Conservation (phyloP, 1,284 basidiomycete genomes). For the Baeospora myosura region DNA sequence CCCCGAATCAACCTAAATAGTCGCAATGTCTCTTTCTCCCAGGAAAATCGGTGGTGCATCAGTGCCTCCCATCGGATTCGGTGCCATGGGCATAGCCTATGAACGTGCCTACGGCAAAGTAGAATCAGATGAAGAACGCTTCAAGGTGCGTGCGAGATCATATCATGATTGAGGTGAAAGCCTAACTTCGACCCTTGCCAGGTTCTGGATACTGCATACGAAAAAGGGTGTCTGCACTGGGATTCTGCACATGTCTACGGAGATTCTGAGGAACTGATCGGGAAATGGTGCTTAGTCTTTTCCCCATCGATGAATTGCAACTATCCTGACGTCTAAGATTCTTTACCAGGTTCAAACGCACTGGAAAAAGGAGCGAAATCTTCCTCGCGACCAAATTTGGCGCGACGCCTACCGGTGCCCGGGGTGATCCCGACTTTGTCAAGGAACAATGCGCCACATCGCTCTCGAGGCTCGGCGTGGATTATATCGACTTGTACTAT, state of each 20-base stretch:
- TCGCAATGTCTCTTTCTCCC: constrained; percentile 15
- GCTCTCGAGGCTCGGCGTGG: constrained; percentile 9
- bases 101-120: constrained; percentile 13
- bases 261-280: constrained; percentile 9
- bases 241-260: constrained; percentile 13
- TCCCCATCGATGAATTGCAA: neutral
- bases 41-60: constrained; percentile 18
- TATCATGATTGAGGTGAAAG: neutral
- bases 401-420: constrained; percentile 15
- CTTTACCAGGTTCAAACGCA: constrained; percentile 32
- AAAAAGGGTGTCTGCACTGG: constrained; percentile 10
- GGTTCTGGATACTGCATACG: constrained; percentile 13
- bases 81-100: constrained; percentile 17
- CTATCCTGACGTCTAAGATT: too few relatives aligned
- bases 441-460: constrained; percentile 10
- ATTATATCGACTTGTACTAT: constrained; percentile 12
- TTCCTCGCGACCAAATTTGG: constrained; percentile 51
- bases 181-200: neutral
- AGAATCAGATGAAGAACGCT: constrained; percentile 13
- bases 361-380: constrained; percentile 36
- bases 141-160: constrained; percentile 10
- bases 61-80: constrained; percentile 19
- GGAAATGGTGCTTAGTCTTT: constrained; percentile 2
- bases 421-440: constrained; percentile 23
- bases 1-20: too few relatives aligned